A percentile compares a stretch with the other conserved stretches of the same genome.
Evolutionary conservation across 306 rosid species (phyloP).

Genomic region (Medicago truncatula): MtrunA17r5.0-ANR NC_053043.1:460001-460500

Average conservation of each 20-base stretch:
- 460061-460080: conserved; percentile 25
- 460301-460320: background rate
- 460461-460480: too few relatives aligned
- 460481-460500: too few relatives aligned
- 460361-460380: too few relatives aligned
- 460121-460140: conserved; percentile 7
- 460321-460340: conserved; percentile 21
- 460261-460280: conserved; percentile 19
- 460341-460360: conserved; percentile 6
- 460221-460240: conserved; percentile 79
- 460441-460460: too few relatives aligned
- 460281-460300: conserved; percentile 3
- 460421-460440: too few relatives aligned
- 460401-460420: too few relatives aligned
- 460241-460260: conserved; percentile 27
- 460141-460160: conserved; percentile 21
- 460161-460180: conserved; percentile 54
- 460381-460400: too few relatives aligned
- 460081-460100: conserved; percentile 25
- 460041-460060: conserved; percentile 12
- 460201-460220: conserved; percentile 81
- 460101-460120: conserved; percentile 26
- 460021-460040: background rate
- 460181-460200: conserved; percentile 87
- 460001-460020: conserved; percentile 23